Evolutionary conservation across 768 basidiomycete genomes (phyloP), one percentile per base, ranked within the genome.

Genomic region (Rubroboletus pulcherrimus): DNA sequence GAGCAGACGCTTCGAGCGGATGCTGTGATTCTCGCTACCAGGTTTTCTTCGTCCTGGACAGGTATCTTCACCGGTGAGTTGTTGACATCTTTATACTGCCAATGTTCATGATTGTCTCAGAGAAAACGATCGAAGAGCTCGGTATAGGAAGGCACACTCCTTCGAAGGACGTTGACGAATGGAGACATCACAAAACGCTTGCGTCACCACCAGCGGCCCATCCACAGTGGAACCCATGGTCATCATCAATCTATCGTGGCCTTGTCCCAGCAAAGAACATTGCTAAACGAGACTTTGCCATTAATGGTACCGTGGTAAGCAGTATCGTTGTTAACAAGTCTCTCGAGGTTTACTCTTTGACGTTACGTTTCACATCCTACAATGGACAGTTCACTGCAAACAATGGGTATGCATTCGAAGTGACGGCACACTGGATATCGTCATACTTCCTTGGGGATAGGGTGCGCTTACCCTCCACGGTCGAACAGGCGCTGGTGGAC

Each of bases 241-340:
- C 75, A 6, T 74, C 81, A 0, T 78, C 79, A 2, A 74, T 87
- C 2, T 83, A 86, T 64, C 78, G 85, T 11, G 85, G 85, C 8
- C 62, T 87, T 2, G 77, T 87, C 7, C 86, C 86, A 0, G 81
- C 79, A 3, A 81, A 79, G 60, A 85, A 83, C 57, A 78, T 87
- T 43, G 19, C 64, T 2, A 71, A 71, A 5, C 73, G 80, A 9
- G 85, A 87, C 64, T 83, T 88, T 56, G 85, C 83, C 1, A 77
- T 86, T 41, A 84, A 82, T 39, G 86, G 85, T 11, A 81, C 84
- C 17, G 62, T 81, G 24, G 86, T 86, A 69, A 38, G 78, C 67
- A 37, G 2, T 17, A 35, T 38, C 31, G 1, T 7, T 12, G 3
- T n/a, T 30, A 1, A 11, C 17, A 12, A 6, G 1, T 19, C 15